Percentiles rank a stretch among this genome's conserved stretches.
Conservation (phyloP, 2,329 filamentous ascomycete genomes). For the Elsinoe batatas region DNA sequence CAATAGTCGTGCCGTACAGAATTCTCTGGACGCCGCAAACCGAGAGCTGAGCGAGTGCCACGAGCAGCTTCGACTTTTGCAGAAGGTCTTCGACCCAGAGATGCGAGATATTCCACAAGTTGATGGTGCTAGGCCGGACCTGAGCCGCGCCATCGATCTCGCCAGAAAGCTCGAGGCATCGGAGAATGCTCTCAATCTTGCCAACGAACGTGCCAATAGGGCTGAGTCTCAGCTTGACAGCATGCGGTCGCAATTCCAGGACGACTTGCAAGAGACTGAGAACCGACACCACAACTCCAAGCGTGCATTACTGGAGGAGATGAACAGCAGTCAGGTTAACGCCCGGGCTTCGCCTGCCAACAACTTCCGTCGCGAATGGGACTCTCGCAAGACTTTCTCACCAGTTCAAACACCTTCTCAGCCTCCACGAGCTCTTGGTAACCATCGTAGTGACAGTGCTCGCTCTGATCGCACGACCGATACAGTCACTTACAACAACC, state of each 20-base stretch:
- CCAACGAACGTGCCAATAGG: slow-evolving; percentile 67
- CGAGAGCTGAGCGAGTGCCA: slow-evolving; percentile 73
- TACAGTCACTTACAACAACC: slow-evolving; percentile 71
- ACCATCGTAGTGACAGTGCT: slow-evolving; percentile 62
- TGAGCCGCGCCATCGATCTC: slow-evolving; percentile 60
- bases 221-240: slow-evolving; percentile 77
- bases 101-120: slow-evolving; percentile 43
- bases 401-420: slow-evolving; percentile 62
- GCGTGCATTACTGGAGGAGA: slow-evolving; percentile 74
- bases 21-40: slow-evolving; percentile 67
- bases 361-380: slow-evolving; percentile 47
- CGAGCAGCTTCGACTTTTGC: slow-evolving; percentile 67
- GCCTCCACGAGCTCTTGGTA: slow-evolving; percentile 53
- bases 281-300: slow-evolving; percentile 51
- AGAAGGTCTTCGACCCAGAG: slow-evolving; percentile 78
- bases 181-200: slow-evolving; percentile 78
- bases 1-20: slow-evolving; percentile 72
- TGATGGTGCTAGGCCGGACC: slow-evolving; percentile 58
- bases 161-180: slow-evolving; percentile 77
- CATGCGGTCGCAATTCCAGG: slow-evolving; percentile 62
- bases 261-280: slow-evolving; percentile 58
- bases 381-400: slow-evolving; percentile 57
- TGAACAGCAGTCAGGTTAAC: slow-evolving; percentile 71
- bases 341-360: slow-evolving; percentile 64
- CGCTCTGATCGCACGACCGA: slow-evolving; percentile 80